Conservation (phyloP, 768 basidiomycete genomes). For the Panaeolus cyanescens region DNA sequence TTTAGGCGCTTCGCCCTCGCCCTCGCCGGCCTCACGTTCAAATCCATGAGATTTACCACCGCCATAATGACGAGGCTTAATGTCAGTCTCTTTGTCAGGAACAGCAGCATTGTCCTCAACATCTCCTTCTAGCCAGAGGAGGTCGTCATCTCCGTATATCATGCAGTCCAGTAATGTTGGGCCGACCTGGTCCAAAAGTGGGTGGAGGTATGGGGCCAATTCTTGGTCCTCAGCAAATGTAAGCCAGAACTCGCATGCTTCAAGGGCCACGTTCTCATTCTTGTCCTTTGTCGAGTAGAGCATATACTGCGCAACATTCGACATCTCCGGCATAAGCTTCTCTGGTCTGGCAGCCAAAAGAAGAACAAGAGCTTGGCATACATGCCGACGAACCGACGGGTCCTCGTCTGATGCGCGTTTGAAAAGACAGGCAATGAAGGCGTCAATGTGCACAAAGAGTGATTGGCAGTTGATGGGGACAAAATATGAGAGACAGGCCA, state of each 20-base stretch:
- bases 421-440: slow-evolving; percentile 92
- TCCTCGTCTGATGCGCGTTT: slow-evolving; percentile 94
- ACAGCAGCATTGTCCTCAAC: slow-evolving; percentile 71
- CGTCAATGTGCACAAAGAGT: slow-evolving; percentile 88
- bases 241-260: slow-evolving; percentile 99
- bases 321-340: slow-evolving; percentile 95
- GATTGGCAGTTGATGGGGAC: slow-evolving; percentile 86
- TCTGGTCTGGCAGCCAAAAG: slow-evolving; percentile 93
- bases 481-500: slow-evolving; percentile 94
- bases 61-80: slow-evolving; percentile 90
- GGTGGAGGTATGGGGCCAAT: slow-evolving; percentile 79
- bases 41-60: slow-evolving; percentile 82
- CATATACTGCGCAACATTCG: slow-evolving; percentile 97
- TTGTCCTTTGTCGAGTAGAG: slow-evolving; percentile 97
- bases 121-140: slow-evolving; percentile 93
- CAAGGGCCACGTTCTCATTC: slow-evolving; percentile 94
- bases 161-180: slow-evolving; percentile 97
- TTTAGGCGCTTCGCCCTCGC: slow-evolving; percentile 41
- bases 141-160: slow-evolving; percentile 94
- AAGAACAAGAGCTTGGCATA: slow-evolving; percentile 93
- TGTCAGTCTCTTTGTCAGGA: slow-evolving; percentile 93
- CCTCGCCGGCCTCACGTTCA: slow-evolving; percentile 65
- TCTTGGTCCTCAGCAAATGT: slow-evolving; percentile 97
- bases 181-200: slow-evolving; percentile 87
- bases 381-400: slow-evolving; percentile 90